Base-by-base conservation (phyloP, 176 grass and related monocot genomes). In the Hordeum vulgare region DNA sequence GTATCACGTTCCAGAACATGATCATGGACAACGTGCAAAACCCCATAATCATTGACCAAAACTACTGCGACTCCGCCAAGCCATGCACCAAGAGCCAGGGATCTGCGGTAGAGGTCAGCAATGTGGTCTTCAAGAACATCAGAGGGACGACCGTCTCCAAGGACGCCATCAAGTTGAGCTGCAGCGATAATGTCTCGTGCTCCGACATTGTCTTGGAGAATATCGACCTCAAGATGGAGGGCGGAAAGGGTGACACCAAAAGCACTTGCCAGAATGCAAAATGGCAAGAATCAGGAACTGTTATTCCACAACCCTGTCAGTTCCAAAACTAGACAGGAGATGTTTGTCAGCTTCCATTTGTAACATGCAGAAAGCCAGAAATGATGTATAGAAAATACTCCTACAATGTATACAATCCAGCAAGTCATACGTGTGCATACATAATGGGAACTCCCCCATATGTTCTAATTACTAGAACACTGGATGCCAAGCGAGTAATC, bases 21-120 rank as follows among this genome's bases (percentile, higher is more conserved):
- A 7, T 85, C 23, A 90, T 93, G 90, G 45, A 87, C 60, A 31
- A 74, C 7, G 90, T 93, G 20, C 7, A 84, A 13, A 90, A 93
- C 47, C 90, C 90, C 0, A 92, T 93, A 24, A 84, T 93, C 21
- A 90, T 93, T n/a, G 80, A 93, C 11, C 90, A 90, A 14, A 85
- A 78, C 77, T 93, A 93, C 34, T 90, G 90, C 1, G 90, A 90
- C 33, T 61, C 47, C 4, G 28, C 62, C 2, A 84, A 0, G 13
- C 75, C 87, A 25, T 90, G 87, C 8, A 8, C 7, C 42, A 29
- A 68, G 13, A 12, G 9, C 29, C 34, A 81, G 72, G 27, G 31
- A 8, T 85, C 91, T 0, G 89, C 91, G 0, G 89, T 97, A 1
- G 42, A 86, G 72, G 83, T 97, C 0, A 92, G 94, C 66, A 26